Evolutionary conservation across 2,329 filamentous ascomycete genomes (phyloP), one percentile per base, ranked within the genome.

Genomic region (Fusarium anguioides): DNA sequence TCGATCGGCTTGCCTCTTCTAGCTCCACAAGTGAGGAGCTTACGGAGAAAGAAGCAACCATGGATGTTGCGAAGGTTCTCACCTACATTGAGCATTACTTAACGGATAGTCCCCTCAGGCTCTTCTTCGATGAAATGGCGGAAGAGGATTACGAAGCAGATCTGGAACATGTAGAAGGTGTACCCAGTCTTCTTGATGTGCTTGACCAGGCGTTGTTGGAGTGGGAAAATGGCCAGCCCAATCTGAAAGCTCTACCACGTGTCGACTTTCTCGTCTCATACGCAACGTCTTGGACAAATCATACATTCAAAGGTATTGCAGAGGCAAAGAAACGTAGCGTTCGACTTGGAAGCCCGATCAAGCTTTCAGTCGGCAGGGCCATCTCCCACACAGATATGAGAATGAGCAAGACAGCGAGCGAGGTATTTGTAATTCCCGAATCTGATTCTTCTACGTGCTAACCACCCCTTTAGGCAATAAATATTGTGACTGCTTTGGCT

Each of bases 71-170:
- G 17, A 89, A 89, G 56, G 88, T 96, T 2, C 78, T 97, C 10
- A 84, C 87, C 1, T 97, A 97, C 74, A 91, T 98, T 35, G 86
- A 91, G 68, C 86, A 86, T 26, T 89, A 90, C 33, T 82, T 97
- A 67, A 85, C 83, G 2, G 82, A 83, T 31, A 94, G 90, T 69
- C 89, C 88, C 7, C 79, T 96, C 6, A 82, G 83, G 21, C 76
- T 84, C 10, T 93, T 88, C 71, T 86, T 92, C 47, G 79, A 80
- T 54, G 82, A 83, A 6, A 77, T 85, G 9, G 75, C 79, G 36
- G 74, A 80, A 26, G 84, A 84, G n/a, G 85, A 85, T 39, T 84
- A 84, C 68, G 81, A 82, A 47, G 80, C 75, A 20, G 81, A 82
- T 54, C 81, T 80, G 75, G 72, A 78, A 7, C 73, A 80, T 37